Evolutionary conservation across 139 green algal species (phyloP).

Genomic region (Picocystis salinarum): DNA sequence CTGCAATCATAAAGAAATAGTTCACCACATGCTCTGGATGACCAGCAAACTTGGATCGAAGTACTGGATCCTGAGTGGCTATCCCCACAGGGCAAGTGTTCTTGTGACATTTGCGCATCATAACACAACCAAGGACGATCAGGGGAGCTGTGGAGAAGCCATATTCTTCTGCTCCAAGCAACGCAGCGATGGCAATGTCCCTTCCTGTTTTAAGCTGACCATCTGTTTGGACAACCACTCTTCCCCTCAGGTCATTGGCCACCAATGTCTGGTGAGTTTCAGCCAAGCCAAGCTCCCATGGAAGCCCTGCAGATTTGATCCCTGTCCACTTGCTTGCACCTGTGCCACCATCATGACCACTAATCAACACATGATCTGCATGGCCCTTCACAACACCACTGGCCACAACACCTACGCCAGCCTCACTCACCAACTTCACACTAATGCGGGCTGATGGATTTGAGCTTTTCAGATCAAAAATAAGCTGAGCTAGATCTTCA

Average conservation of each 20-base stretch:
- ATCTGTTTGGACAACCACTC: slow-evolving; percentile 63
- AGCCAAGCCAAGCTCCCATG: slow-evolving; percentile 85
- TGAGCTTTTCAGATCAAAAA: slow-evolving; percentile 43
- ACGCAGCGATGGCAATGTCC: slow-evolving; percentile 62
- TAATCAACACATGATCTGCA: slow-evolving; percentile 89
- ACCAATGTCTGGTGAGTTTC: slow-evolving; percentile 89
- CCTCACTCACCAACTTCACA: slow-evolving; percentile 91
- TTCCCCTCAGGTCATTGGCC: slow-evolving; percentile 82
- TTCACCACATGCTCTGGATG: slow-evolving; percentile 89
- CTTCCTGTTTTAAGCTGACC: slow-evolving; percentile 85
- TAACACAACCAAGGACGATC: slow-evolving; percentile 90
- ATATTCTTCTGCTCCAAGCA: slow-evolving; percentile 90
- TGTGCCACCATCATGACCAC: slow-evolving; percentile 80
- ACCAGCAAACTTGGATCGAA: slow-evolving; percentile 82
- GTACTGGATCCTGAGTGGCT: slow-evolving; percentile 79
- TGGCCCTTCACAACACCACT: slow-evolving; percentile 83
- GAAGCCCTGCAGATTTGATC: slow-evolving; percentile 61
- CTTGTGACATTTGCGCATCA: slow-evolving; percentile 98
- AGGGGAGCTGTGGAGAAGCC: slow-evolving; percentile 86
- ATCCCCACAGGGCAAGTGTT: slow-evolving; percentile 94
- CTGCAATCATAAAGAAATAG: slow-evolving; percentile 89
- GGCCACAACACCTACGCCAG: slow-evolving; percentile 78
- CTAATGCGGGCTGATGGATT: slow-evolving; percentile 46
- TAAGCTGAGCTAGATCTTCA: slow-evolving; percentile 34
- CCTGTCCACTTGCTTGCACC: slow-evolving; percentile 65